Base-by-base conservation (phyloP, 768 basidiomycete genomes). In the Phanerochaete carnosa region DNA sequence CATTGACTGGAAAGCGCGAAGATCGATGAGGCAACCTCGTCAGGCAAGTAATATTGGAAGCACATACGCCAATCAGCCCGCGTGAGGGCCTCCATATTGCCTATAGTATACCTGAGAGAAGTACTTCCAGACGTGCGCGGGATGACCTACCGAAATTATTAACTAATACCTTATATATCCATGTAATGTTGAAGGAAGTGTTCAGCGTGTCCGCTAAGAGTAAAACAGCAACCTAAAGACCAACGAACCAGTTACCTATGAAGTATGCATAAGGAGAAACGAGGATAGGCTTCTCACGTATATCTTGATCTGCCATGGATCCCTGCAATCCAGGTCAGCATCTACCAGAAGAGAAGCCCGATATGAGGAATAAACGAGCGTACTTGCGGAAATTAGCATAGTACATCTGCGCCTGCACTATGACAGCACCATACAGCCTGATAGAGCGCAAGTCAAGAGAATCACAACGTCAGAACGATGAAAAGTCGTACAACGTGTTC, bases 181-280 rank as follows among this genome's bases (percentile, higher is more conserved):
- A 61, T 15, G 37, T 32, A 19, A 64, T 57, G 46, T 62, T 57
- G 45, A 66, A 64, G 11, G 39, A 35, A 22, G 55, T 64, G 26
- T 64, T 66, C 26, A 64, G 26, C 3, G 63, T 62, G 16, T 64
- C 65, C 25, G 57, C 57, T 5, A 64, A 26, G 22, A 66, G 49
- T 4, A 66, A 53, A 23, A 51, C 37, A 15, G 23, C 29, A 19
- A 66, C 59, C 65, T 66, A 29, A 30, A 52, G 23, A n/a, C 13
- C 15, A 16, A 9, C 22, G 23, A 28, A 26, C 19, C 25, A 22
- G 25, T 9, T 50, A 16, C 28, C 1, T 51, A 23, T 23, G 23
- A 29, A 8, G 22, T 35, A 13, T 7, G 7, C 33, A 16, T 26
- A 51, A 9, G 22, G 22, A 28, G 2, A 16, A 15, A 11, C 26